These are phyloP conservation scores for Endoconidiophora polonica DNA, from an alignment of 2,329 filamentous ascomycete species.

Conservation along the genomic window DNA sequence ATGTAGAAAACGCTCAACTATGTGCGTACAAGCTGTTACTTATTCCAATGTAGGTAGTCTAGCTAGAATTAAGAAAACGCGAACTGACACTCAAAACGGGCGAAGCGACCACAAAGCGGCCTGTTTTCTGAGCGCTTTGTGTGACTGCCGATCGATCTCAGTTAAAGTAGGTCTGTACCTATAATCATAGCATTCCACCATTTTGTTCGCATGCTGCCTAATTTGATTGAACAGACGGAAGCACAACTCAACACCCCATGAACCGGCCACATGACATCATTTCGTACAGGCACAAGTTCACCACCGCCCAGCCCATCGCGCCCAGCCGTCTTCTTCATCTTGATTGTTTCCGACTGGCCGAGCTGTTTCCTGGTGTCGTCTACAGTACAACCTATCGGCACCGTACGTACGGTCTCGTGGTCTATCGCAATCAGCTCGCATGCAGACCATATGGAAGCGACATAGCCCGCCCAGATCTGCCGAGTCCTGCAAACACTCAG, in stretches of 20 bases:
- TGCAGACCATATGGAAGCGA: background rate
- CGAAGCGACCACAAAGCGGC: too few relatives aligned
- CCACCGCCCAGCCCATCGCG: slow-evolving; percentile 3
- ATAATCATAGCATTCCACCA: too few relatives aligned
- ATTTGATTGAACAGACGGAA: background rate
- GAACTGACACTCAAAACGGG: too few relatives aligned
- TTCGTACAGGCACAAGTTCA: background rate
- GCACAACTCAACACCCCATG: background rate
- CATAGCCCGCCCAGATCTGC: background rate
- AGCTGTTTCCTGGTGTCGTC: background rate
- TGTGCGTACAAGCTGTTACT: too few relatives aligned
- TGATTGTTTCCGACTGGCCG: background rate
- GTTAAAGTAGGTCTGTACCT: too few relatives aligned
- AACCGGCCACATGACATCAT: background rate
- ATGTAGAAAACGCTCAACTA: too few relatives aligned
- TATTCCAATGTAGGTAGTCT: too few relatives aligned
- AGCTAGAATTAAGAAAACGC: too few relatives aligned
- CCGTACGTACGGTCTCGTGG: background rate
- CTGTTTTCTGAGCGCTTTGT: too few relatives aligned
- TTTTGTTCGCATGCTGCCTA: too few relatives aligned
- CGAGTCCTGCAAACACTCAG: background rate
- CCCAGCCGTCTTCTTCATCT: background rate
- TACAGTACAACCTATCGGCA: background rate
- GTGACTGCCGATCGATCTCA: too few relatives aligned
- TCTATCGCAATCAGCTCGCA: background rate